phyloP scores from a whole-genome alignment of 768 basidiomycete genomes.

The Cubamyces lactineus region DNA sequence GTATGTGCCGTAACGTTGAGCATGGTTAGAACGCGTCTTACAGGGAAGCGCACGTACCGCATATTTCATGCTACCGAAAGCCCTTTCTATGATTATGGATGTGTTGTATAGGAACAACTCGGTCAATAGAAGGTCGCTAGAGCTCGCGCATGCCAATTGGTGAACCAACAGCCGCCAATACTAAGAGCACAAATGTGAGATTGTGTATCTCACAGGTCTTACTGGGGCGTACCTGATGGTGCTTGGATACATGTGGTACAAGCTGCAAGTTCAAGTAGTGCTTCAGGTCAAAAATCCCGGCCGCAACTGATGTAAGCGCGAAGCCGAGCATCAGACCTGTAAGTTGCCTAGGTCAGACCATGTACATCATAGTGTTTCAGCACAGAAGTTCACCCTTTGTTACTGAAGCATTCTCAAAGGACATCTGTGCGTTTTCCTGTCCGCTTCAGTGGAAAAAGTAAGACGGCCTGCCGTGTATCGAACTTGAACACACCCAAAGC shows the following conservation, averaged over 20 bases:
- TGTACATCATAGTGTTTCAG: neutral
- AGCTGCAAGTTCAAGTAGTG: conserved; percentile 89
- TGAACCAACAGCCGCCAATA: conserved; percentile 83
- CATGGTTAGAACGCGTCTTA: neutral
- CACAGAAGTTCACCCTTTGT: conserved; percentile 63
- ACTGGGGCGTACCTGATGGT: conserved; percentile 70
- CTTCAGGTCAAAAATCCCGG: conserved; percentile 83
- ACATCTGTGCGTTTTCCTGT: conserved; percentile 47
- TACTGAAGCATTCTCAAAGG: conserved; percentile 82
- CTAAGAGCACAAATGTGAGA: conserved; percentile 43
- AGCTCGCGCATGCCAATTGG: conserved; percentile 79
- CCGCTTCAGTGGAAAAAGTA: neutral
- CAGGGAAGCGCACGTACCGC: conserved; percentile 55
- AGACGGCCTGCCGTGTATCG: neutral
- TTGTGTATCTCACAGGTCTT: neutral
- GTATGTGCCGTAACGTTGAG: conserved; percentile 10
- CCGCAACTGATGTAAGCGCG: conserved; percentile 72
- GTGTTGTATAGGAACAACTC: conserved; percentile 75
- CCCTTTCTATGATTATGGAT: conserved; percentile 74
- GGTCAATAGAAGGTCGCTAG: conserved; percentile 81
- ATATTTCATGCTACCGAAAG: conserved; percentile 86
- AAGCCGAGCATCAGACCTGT: conserved; percentile 77
- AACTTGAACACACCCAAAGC: neutral
- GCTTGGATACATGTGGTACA: conserved; percentile 85
- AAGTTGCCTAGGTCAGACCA: neutral